Base-by-base conservation (phyloP, 2,329 filamentous ascomycete genomes). In the Rosellinia necatrix region DNA sequence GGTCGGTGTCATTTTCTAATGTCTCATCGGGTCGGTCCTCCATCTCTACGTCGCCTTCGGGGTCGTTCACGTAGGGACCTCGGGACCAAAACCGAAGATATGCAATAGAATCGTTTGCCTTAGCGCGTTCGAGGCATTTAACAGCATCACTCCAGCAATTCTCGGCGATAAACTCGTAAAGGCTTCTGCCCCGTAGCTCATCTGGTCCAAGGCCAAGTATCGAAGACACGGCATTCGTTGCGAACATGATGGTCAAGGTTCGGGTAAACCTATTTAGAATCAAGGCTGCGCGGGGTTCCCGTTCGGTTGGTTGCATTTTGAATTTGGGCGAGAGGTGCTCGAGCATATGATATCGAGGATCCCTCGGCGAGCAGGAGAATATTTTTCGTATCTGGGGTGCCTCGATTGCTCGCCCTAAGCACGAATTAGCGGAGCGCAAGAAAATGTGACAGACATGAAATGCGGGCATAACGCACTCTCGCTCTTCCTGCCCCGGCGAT, bases 281-380 rank as follows among this genome's bases (percentile, higher is more conserved):
- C 4, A 96, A 78, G 15, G 91, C 91, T 2, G 91, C 91, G 35
- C 91, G 83, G 7, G 91, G 90, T 70, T 96, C 91, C 62, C 91
- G 88, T 52, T 84, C 82, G 61, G 81, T 81, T 13, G 83, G 77
- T 0, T 84, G 77, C 71, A 81, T 80, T 62, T 79, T 79, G 75
- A 96, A 96, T 70, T 93, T 94, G 68, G 86, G 82, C 9, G 91
- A 96, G 13, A 96, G 78, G 62, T 92, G 89, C 53, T 91, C 89
- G 69, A 96, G 76, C 91, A 96, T 96, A 74, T 94, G 90, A 71
- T 96, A 96, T 61, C 91, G 86, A 15, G 91, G 90, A 68, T 96
- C 91, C 66, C 86, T 81, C 12, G 90, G 89, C 6, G 90, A 93
- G 22, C 88, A 91, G 2, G 90, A 87, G 71, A 96, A 96, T 24